Evolutionary conservation across 2,329 filamentous ascomycete genomes (phyloP), one percentile per base, ranked within the genome.

Genomic region (Aspergillus quadrilineatus): DNA sequence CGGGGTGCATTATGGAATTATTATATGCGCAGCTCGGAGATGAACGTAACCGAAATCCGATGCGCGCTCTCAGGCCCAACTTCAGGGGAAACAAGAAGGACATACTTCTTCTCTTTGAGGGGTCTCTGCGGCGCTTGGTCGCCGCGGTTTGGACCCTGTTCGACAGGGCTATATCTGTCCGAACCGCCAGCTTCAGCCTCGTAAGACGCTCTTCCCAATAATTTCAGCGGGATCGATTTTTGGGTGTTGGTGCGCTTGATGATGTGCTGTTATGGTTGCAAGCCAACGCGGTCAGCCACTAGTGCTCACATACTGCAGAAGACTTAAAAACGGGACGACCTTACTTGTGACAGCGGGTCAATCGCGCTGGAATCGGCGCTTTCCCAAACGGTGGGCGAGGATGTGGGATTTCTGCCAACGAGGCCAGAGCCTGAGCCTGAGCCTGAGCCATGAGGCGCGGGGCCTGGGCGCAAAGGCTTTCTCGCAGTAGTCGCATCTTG

Each of bases 211-310:
- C 70, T 71, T 17, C 73, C 67, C 17, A 76, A 69, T 49, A 73
- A 57, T 60, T 72, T 78, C 29, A 73, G 59, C 8, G 83, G 78
- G 52, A 85, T 81, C 7, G 83, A 80, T 52, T 79, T 79, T 54
- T 84, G 80, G 42, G 86, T 87, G 66, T 85, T 88, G 53, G 86
- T 89, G 63, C 88, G 83, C 67, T 86, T 81, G 52, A 89, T 77
- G 45, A 87, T 87, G 65, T 86, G 83, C 82, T 85, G 65, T 47
- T 61, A 41, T 42, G n/a, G 51, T 43, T 55, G 37, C 15, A 54
- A 48, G 26, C 36, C 37, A 37, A 55, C 28, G 45, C 39, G 45
- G 47, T 62, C 52, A 63, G 53, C 53, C 46, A 54, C 52, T 41
- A 48, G 46, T 49, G 45, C 53, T 50, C 50, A 41, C 43, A 26